These are phyloP conservation scores for Geosiphon pyriformis DNA, from an alignment of 192 early-diverging fungal genomes.

Conservation along the genomic window DNA sequence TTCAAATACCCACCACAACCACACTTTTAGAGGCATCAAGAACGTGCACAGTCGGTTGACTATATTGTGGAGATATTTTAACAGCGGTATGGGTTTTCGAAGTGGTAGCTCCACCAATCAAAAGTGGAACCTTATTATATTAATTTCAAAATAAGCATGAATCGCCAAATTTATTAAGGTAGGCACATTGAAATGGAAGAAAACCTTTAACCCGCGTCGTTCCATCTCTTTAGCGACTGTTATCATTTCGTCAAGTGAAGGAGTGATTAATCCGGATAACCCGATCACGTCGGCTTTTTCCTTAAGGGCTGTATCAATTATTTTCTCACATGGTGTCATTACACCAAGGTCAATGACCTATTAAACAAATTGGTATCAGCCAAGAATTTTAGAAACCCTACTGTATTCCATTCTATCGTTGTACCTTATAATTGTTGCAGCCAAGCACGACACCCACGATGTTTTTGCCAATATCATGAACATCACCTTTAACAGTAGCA, in stretches of 20 bases:
- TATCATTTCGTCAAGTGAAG: slow-evolving; percentile 96
- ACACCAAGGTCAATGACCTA: slow-evolving; percentile 88
- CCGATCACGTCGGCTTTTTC: slow-evolving; percentile 91
- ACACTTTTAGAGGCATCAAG: slow-evolving; percentile 90
- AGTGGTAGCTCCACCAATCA: slow-evolving; percentile 95
- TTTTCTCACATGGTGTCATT: slow-evolving; percentile 93
- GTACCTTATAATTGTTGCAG: slow-evolving; percentile 87
- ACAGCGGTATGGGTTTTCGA: slow-evolving; percentile 96
- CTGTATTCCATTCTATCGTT: neutral
- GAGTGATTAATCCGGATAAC: slow-evolving; percentile 91
- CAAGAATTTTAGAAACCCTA: neutral
- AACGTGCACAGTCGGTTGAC: slow-evolving; percentile 73
- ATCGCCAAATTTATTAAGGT: too few relatives aligned
- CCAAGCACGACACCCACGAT: slow-evolving; percentile 95
- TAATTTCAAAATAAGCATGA: slow-evolving; percentile 10
- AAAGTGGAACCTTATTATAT: slow-evolving; percentile 62
- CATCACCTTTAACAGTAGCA: slow-evolving; percentile 96
- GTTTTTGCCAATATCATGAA: slow-evolving; percentile 98
- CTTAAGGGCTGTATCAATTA: slow-evolving; percentile 79
- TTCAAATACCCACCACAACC: slow-evolving; percentile 63
- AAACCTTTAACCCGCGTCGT: slow-evolving; percentile 66
- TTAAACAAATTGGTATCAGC: neutral
- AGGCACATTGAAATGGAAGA: neutral
- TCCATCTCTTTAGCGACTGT: slow-evolving; percentile 92
- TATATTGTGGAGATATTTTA: slow-evolving; percentile 90